These are phyloP conservation scores for Exidia glandulosa DNA, from an alignment of 768 basidiomycete species.

Conservation along the genomic window DNA sequence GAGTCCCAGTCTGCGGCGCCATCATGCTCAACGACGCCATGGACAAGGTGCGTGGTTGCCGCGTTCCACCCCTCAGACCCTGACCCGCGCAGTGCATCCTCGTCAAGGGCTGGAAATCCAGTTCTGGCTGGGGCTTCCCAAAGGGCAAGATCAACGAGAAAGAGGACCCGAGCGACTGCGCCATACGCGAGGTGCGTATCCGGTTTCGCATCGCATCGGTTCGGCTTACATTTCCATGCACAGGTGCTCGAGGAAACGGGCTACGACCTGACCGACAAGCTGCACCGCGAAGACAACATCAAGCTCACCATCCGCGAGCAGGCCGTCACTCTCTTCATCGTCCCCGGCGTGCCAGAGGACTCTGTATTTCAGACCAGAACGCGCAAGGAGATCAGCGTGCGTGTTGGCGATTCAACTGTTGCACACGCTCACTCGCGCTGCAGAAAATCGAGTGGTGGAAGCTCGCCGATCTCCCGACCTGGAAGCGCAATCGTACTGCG, in stretches of 20 bases:
- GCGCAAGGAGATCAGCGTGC: conserved; percentile 94
- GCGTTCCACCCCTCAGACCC: conserved; percentile 6
- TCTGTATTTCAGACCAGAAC: conserved; percentile 88
- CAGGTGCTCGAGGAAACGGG: conserved; percentile 97
- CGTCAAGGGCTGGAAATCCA: conserved; percentile 96
- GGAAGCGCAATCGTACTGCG: conserved; percentile 64
- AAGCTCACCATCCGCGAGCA: conserved; percentile 85
- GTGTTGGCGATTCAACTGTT: conserved; percentile 16
- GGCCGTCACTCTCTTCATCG: conserved; percentile 81
- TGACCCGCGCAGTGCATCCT: conserved; percentile 65
- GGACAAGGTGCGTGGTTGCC: conserved; percentile 62
- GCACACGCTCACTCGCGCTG: neutral
- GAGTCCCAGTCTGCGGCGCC: conserved; percentile 95
- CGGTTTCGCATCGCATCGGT: neutral
- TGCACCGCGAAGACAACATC: conserved; percentile 59
- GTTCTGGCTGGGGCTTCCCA: conserved; percentile 97
- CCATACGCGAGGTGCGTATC: conserved; percentile 78
- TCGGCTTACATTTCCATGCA: neutral
- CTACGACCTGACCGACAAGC: conserved; percentile 66
- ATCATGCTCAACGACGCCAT: conserved; percentile 87
- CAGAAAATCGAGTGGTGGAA: conserved; percentile 98
- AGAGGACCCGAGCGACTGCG: conserved; percentile 75
- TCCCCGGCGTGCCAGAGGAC: conserved; percentile 78
- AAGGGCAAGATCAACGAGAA: conserved; percentile 99
- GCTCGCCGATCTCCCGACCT: conserved; percentile 81